Conservation (phyloP, 169 alveolate species). For the Babesia ovata region DNA sequence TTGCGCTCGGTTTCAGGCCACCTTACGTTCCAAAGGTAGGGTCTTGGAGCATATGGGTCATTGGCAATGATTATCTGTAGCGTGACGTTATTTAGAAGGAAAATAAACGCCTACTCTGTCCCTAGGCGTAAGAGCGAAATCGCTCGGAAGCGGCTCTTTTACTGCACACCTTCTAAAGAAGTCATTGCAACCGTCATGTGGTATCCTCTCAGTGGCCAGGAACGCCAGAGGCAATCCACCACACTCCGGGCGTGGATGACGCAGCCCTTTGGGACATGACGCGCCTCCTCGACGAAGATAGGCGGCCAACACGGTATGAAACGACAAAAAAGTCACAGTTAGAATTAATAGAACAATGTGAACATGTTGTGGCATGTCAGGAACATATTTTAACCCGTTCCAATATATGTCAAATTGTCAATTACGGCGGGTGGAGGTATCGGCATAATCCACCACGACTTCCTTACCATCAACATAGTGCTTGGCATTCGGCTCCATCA, state of each 20-base stretch:
- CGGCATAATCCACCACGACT: slow-evolving; percentile 68
- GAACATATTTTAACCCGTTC: not conserved
- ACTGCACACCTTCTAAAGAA: not conserved
- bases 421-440: slow-evolving; percentile 35
- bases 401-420: not conserved
- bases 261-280: not conserved
- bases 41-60: slow-evolving; percentile 66
- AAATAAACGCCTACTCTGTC: slow-evolving; percentile 15
- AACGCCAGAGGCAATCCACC: not conserved
- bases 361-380: slow-evolving; percentile 20
- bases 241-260: not conserved
- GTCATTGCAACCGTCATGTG: too few relatives aligned
- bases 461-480: slow-evolving; percentile 67
- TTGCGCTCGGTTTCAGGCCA: slow-evolving; percentile 66
- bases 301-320: not conserved
- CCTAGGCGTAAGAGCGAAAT: slow-evolving; percentile 25
- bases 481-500: slow-evolving; percentile 50
- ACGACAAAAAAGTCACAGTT: not conserved
- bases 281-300: not conserved
- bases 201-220: not conserved
- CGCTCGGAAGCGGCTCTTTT: slow-evolving; percentile 16
- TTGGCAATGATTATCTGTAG: slow-evolving; percentile 38
- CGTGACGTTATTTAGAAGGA: not conserved
- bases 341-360: slow-evolving; percentile 4
- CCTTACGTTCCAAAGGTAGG: slow-evolving; percentile 58